These are phyloP conservation scores for Euclidium syriacum DNA, from an alignment of 345 rosid species.

Conservation along the genomic window DNA sequence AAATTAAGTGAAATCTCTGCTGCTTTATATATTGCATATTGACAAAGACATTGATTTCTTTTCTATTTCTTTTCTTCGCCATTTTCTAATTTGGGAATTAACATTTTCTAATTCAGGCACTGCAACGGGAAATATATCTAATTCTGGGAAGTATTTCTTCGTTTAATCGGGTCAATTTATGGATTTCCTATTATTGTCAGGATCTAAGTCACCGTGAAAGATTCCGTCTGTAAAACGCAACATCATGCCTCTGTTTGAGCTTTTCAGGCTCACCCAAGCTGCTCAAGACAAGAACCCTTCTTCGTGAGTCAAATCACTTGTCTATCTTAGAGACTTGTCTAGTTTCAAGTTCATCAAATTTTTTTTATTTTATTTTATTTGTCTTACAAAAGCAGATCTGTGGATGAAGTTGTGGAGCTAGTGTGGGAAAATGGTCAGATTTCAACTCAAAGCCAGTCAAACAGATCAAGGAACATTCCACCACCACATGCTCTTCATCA, in stretches of 20 bases:
- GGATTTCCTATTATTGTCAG: constrained; percentile 17
- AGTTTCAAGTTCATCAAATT: background rate
- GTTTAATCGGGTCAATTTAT: constrained; percentile 26
- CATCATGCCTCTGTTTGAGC: constrained; percentile 86
- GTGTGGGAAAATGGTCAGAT: constrained; percentile 78
- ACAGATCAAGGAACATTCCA: constrained; percentile 38
- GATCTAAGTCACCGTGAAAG: constrained; percentile 12
- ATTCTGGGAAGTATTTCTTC: constrained; percentile 15
- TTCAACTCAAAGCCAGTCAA: constrained; percentile 55
- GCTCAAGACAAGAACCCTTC: constrained; percentile 42
- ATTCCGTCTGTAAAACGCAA: background rate
- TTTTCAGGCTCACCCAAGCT: constrained; percentile 44
- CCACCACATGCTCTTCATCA: constrained; percentile 17
- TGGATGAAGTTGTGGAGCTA: constrained; percentile 60
- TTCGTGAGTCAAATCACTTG: constrained; percentile 45
- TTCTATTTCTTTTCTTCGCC: background rate
- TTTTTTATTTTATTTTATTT: background rate
- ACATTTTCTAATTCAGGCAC: background rate
- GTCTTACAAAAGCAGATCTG: constrained; percentile 45
- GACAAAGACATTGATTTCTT: constrained; percentile 12
- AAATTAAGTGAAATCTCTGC: background rate
- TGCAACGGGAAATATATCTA: background rate
- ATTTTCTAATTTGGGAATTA: background rate
- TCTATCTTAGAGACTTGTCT: background rate
- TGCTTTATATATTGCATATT: constrained; percentile 12